phyloP scores from a whole-genome alignment of 1,284 basidiomycete genomes.

The Macrocystidia cucumis region DNA sequence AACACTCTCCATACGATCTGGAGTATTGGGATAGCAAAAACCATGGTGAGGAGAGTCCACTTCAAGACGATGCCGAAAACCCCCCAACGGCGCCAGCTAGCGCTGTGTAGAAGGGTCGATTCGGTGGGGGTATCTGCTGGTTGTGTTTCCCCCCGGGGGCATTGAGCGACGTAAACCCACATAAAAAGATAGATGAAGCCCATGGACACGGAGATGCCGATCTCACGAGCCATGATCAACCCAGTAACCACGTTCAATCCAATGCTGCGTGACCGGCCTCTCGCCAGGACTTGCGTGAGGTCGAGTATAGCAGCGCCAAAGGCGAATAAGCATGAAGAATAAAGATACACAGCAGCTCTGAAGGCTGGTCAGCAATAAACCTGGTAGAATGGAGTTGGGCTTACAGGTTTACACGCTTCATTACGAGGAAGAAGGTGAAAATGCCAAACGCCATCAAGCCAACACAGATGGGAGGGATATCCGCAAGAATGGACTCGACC shows the following conservation, averaged over 20 bases:
- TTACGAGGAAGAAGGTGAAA: conserved; percentile 50
- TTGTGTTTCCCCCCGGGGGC: conserved; percentile 43
- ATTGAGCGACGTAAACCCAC: conserved; percentile 55
- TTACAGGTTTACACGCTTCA: conserved; percentile 51
- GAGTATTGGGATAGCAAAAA: conserved; percentile 40
- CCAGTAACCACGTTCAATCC: conserved; percentile 25
- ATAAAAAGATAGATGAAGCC: conserved; percentile 59
- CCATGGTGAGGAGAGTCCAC: conserved; percentile 36
- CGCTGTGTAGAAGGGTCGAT: conserved; percentile 43
- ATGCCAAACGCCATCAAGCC: conserved; percentile 62
- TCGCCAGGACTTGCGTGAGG: conserved; percentile 45
- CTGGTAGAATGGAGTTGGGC: too few relatives aligned
- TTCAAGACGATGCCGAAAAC: conserved; percentile 42
- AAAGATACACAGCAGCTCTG: conserved; percentile 48
- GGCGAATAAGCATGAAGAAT: conserved; percentile 45
- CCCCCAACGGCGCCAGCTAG: conserved; percentile 60
- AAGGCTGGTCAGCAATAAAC: too few relatives aligned
- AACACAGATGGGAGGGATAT: conserved; percentile 61
- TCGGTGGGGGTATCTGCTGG: too few relatives aligned
- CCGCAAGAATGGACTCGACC: conserved; percentile 53
- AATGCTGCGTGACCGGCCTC: conserved; percentile 21
- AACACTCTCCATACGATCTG: conserved; percentile 60
- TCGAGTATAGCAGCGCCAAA: conserved; percentile 63
- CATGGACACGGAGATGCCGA: conserved; percentile 47
- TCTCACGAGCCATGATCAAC: conserved; percentile 48